Base-by-base conservation (phyloP, 371 early-diverging fungal genomes). In the Apophysomyces variabilis region DNA sequence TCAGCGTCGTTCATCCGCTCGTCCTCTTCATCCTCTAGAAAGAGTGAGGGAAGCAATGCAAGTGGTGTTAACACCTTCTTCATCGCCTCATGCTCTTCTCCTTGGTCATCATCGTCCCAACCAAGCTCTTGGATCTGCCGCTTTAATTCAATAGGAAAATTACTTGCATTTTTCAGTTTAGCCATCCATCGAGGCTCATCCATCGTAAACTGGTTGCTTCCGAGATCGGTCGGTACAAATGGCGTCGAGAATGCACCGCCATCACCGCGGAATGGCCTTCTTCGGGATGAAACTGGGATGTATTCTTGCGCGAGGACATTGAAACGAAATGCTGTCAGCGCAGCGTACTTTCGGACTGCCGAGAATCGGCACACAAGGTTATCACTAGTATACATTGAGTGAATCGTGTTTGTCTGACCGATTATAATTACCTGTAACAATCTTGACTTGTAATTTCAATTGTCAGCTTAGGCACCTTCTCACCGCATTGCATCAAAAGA, bases 161-260 rank as follows among this genome's bases (percentile, higher is more conserved):
- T 84, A 60, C 85, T 83, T 0, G 81, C 79, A 63, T 75, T 78
- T 60, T 84, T 87, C 16, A 88, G 65, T 58, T 88, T 85, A 9
- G 81, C 74, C 74, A 85, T 78, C 85, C 87, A 87, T 7, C 83
- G 78, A 7, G 87, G 86, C 32, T 88, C 88, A 26, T 89, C 87
- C 70, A 86, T 69, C 0, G 87, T 84, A 47, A 85, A 85, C 8
- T 82, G 85, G 41, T 79, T 84, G 64, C 79, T 85, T 4, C 90
- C 90, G 1, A 90, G 67, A 39, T 88, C 88, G 0, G 89, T 80
- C 1, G 83, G 79, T 0, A 88, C 85, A 68, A 86, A 90, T 0
- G 88, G 83, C 0, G 87, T 80, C 7, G 83, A 80, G 18, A 86
- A 75, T 4, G 80, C 80, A 47, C 78, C 78, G 32, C 80, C 80